phyloP scores from a whole-genome alignment of 768 basidiomycete genomes.

The Floccularia luteovirens region DNA sequence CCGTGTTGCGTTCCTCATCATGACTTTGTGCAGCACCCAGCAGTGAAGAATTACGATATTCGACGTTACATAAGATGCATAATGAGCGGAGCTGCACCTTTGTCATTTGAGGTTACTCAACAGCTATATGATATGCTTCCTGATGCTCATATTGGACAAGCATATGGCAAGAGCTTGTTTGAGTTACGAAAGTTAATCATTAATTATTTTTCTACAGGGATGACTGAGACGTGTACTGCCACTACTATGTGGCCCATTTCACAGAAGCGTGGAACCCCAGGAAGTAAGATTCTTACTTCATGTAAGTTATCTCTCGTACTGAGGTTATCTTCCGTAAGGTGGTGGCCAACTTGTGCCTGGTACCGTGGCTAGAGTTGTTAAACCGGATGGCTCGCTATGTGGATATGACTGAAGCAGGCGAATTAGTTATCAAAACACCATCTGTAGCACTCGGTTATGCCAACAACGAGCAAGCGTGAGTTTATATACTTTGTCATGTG shows the following conservation, averaged over 20 bases:
- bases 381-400: slow-evolving; percentile 47
- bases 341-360: slow-evolving; percentile 55
- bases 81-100: slow-evolving; percentile 53
- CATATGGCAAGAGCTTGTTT: slow-evolving; percentile 33
- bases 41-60: slow-evolving; percentile 41
- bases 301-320: neutral
- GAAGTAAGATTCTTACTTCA: slow-evolving; percentile 24
- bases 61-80: slow-evolving; percentile 32
- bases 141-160: slow-evolving; percentile 47
- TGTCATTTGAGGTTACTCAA: slow-evolving; percentile 45
- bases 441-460: slow-evolving; percentile 49
- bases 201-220: slow-evolving; percentile 27
- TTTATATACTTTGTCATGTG: slow-evolving; percentile 4
- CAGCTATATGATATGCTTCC: slow-evolving; percentile 46
- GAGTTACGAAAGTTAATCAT: neutral
- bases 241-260: slow-evolving; percentile 41
- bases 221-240: slow-evolving; percentile 59
- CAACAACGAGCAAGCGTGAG: slow-evolving; percentile 56
- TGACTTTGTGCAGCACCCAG: slow-evolving; percentile 35
- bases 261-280: slow-evolving; percentile 41
- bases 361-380: slow-evolving; percentile 44
- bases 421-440: slow-evolving; percentile 48
- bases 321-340: slow-evolving; percentile 15
- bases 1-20: neutral
- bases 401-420: slow-evolving; percentile 51